Evolutionary conservation across 2,329 filamentous ascomycete genomes (phyloP), one percentile per base, ranked within the genome.

Genomic region (Diplodia corticola): DNA sequence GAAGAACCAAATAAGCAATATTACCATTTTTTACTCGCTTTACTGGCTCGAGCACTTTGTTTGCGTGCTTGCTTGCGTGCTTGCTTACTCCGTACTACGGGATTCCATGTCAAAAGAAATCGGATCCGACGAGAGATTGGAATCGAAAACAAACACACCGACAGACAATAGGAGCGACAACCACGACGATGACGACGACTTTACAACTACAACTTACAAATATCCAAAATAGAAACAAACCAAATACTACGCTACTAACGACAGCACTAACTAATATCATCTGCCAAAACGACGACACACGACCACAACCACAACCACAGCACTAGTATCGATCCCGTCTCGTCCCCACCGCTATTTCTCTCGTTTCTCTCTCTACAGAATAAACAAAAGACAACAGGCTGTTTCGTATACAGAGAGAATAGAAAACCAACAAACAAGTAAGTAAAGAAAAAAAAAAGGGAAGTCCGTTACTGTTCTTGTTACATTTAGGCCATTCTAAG

Each of bases 391-490:
- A 44, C 7, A 4, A 6, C 40, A 44, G 40, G 40, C 40, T 44
- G 40, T 20, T 44, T 44, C 40, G 40, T 20, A 9, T 44, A 44
- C 40, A 44, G 40, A 10, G 40, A 44, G 28, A 33, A 30, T 13
- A 33, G 10, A 30, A 20, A 7, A 24, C n/a, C n/a, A 53, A 22
- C n/a, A 6, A 30, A 20, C n/a, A 26, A 30, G 30, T 9, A 35
- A 35, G 4, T 10, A 15, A 30, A 22, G 5, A 24, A 30, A 20
- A 28, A 35, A 53, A n/a, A 20, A 20, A 13, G 20, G 15, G 51
- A n/a, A 35, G 33, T n/a, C 33, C 51, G 51, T 55, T 55, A 55
- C 51, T 37, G 51, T 28, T 55, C n/a, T 55, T 20, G 15, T 55
- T 55, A 59, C 15, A 46, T 30, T 61, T 33, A 33, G 33, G 26